phyloP scores from a whole-genome alignment of 257 asterid genomes.

The Salvia miltiorrhiza region DNA sequence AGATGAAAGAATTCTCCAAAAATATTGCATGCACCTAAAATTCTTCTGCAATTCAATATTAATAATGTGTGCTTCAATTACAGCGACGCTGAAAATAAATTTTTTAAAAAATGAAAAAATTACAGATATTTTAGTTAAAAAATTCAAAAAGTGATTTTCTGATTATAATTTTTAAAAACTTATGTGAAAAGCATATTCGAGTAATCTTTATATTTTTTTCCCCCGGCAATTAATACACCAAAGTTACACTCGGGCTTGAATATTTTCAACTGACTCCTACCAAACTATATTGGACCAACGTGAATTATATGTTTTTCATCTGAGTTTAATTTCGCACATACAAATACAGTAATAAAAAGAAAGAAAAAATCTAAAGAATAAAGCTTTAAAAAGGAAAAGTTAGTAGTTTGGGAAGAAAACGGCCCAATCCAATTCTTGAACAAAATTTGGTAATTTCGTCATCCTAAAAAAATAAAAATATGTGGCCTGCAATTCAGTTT shows the following conservation, averaged over 20 bases:
- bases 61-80: no score
- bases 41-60: no score
- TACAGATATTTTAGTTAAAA: no score
- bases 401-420: neutral
- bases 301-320: neutral
- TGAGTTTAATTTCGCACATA: neutral
- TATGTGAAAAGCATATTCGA: no score
- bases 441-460: neutral
- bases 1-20: neutral
- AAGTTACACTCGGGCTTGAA: neutral
- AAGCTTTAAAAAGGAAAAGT: neutral
- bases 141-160: no score
- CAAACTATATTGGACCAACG: neutral
- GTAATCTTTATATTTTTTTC: no score
- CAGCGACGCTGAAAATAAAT: no score
- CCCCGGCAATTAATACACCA: no score
- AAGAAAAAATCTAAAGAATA: neutral
- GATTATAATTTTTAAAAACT: no score
- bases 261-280: neutral
- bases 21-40: no score
- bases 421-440: neutral
- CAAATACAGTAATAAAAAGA: neutral
- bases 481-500: conserved; percentile 34
- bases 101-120: no score
- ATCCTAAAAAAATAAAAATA: neutral